These are phyloP conservation scores for Pichia cabralensis DNA, from an alignment of 805 yeast species.

Conservation along the genomic window DNA sequence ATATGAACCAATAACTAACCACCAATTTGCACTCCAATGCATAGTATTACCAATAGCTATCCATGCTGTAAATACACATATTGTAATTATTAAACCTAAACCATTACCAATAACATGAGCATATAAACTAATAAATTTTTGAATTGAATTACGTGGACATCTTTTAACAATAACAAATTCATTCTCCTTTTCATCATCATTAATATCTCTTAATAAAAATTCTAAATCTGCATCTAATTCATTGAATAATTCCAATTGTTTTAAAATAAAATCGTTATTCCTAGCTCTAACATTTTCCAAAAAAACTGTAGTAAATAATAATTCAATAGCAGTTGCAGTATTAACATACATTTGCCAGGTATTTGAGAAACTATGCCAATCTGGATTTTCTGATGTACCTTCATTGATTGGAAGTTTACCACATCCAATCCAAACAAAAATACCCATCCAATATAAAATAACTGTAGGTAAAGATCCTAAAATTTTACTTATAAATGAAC, in stretches of 20 bases:
- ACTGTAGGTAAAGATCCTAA: constrained; percentile 26
- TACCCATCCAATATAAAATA: constrained; percentile 29
- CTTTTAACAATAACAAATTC: constrained; percentile 22
- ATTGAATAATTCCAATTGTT: constrained; percentile 13
- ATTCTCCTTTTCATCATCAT: constrained; percentile 13
- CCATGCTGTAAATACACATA: constrained; percentile 29
- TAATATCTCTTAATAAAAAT: constrained; percentile 2
- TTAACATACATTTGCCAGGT: constrained; percentile 33
- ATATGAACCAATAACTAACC: constrained; percentile 38
- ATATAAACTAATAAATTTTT: constrained; percentile 21
- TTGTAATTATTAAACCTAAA: constrained; percentile 28
- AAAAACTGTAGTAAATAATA: constrained; percentile 26
- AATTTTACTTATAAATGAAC: constrained; percentile 15
- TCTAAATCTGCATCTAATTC: constrained; percentile 26
- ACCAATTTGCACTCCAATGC: constrained; percentile 32
- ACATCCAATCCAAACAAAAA: constrained; percentile 29
- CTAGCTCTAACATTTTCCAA: constrained; percentile 31
- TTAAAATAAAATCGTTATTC: constrained; percentile 16
- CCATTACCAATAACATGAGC: constrained; percentile 36
- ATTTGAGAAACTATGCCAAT: constrained; percentile 21
- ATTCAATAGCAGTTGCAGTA: constrained; percentile 30
- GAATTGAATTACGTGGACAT: constrained; percentile 9
- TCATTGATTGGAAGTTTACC: constrained; percentile 21
- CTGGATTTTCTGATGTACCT: constrained; percentile 5
- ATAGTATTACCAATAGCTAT: constrained; percentile 27